Conservation (phyloP, 805 yeast species). For the Zygosaccharomyces pseudorouxii region DNA sequence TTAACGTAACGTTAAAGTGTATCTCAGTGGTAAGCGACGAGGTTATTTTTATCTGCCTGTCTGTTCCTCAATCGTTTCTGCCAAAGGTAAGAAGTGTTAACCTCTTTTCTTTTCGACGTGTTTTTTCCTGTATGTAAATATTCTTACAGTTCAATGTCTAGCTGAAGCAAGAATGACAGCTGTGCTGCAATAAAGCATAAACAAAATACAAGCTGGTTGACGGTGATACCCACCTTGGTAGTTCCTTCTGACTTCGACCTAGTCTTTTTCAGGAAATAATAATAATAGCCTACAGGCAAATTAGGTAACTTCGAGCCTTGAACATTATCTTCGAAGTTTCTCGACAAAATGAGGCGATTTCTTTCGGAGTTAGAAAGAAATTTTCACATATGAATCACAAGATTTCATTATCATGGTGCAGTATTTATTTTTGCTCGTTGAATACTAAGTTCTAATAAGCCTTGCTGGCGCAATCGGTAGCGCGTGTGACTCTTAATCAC, state of each 20-base stretch:
- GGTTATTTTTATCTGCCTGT: background rate
- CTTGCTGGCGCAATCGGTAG: conserved; percentile 27
- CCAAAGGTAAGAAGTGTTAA: background rate
- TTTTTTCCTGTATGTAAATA: background rate
- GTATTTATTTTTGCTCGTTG: background rate
- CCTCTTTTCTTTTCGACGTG: background rate
- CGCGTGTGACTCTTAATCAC: conserved; percentile 26
- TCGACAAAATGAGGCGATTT: background rate
- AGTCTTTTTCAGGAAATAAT: background rate
- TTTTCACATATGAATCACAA: too few relatives aligned
- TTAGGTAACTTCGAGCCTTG: background rate
- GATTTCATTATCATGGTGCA: background rate
- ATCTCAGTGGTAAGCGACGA: background rate
- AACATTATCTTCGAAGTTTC: background rate
- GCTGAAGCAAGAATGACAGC: background rate
- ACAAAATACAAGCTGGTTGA: background rate
- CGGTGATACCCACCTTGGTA: background rate
- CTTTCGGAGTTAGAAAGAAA: too few relatives aligned
- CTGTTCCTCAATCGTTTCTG: background rate
- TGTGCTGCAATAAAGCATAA: background rate
- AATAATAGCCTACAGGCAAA: background rate
- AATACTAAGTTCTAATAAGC: conserved; percentile 4
- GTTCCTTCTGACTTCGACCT: background rate
- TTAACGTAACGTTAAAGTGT: background rate
- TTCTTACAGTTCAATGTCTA: background rate